Evolutionary conservation across 2,329 filamentous ascomycete species (phyloP), one percentile per base, ranked within the genome.

Genomic region (Scolecobasidium constrictum): DNA sequence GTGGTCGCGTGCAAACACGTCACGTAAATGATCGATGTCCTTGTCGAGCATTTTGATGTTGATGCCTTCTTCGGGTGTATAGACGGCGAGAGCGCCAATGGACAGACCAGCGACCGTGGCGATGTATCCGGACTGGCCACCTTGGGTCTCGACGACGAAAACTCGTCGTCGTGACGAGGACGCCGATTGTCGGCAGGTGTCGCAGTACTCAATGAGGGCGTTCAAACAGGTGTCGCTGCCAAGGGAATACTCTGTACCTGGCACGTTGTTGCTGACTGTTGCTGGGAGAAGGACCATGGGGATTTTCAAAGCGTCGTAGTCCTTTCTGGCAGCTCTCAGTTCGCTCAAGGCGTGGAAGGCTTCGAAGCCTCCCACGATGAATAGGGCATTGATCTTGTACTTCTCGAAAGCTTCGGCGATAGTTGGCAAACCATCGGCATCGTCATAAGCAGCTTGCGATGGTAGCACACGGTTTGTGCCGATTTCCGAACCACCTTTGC

Each of bases 231-330:
- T 98, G 56, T 98, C 92, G 22, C 87, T 94, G 35, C 92, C 92
- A 36, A 98, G 77, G 1, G 87, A 95, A 68, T 95, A 96, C 64
- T 98, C 92, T 0, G 90, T 94, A 31, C 92, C 92, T 0, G 92
- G 92, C 4, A 98, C 92, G 60, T 98, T 98, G 72, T 98, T 98
- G 50, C 86, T 94, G 53, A 98, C 90, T 7, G 92, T 98, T n/a
- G 92, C 92, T 0, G 92, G 92, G 19, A 98, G 72, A 34, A 95
- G 74, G 42, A 83, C 76, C 72, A 96, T 86, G 16, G 92, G 92
- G 49, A 98, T 95, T 62, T 86, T 87, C 58, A 98, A 83, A 1
- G 83, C 81, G 9, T 85, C 79, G 63, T 84, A 94, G 47, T 85
- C 66, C 26, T 78, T 73, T 44, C 87, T 75, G 12, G 83, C 87